phyloP scores from a whole-genome alignment of 169 alveolate species.

The Plasmodium ovale region DNA sequence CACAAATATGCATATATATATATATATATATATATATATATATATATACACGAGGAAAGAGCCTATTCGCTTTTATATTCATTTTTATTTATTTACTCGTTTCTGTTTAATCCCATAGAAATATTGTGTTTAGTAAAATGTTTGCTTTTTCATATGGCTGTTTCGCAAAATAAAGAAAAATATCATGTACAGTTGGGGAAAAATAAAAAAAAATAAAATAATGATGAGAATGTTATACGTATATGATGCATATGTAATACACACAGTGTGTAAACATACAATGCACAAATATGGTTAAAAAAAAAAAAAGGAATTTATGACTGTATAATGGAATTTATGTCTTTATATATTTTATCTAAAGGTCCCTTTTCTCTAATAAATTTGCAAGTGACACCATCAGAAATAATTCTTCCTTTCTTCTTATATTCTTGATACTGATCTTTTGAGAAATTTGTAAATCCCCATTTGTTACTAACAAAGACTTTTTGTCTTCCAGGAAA shows the following conservation, averaged over 20 bases:
- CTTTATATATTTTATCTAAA: conserved; percentile 80
- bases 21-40: conserved; percentile 32
- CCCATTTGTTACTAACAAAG: conserved; percentile 97
- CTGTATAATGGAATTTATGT: conserved; percentile 42
- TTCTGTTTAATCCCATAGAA: background rate
- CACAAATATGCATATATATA: background rate
- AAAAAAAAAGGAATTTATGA: conserved; percentile 16
- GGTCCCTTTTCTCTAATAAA: conserved; percentile 89
- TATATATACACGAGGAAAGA: background rate
- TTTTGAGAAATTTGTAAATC: conserved; percentile 97
- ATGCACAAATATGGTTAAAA: conserved; percentile 3
- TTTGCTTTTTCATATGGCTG: background rate
- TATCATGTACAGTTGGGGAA: background rate
- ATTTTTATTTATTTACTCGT: background rate
- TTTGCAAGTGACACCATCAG: conserved; percentile 92
- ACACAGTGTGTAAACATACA: background rate
- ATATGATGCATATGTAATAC: too few relatives aligned
- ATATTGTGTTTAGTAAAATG: background rate
- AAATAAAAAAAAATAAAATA: background rate
- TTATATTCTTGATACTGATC: conserved; percentile 95
- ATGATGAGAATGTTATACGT: background rate
- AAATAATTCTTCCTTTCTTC: conserved; percentile 94
- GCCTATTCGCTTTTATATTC: too few relatives aligned
- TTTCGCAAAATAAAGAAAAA: background rate
- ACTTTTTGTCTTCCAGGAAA: conserved; percentile 99